These are phyloP conservation scores for Huiozyma naganishii DNA, from an alignment of 805 yeast species.

Conservation along the genomic window DNA sequence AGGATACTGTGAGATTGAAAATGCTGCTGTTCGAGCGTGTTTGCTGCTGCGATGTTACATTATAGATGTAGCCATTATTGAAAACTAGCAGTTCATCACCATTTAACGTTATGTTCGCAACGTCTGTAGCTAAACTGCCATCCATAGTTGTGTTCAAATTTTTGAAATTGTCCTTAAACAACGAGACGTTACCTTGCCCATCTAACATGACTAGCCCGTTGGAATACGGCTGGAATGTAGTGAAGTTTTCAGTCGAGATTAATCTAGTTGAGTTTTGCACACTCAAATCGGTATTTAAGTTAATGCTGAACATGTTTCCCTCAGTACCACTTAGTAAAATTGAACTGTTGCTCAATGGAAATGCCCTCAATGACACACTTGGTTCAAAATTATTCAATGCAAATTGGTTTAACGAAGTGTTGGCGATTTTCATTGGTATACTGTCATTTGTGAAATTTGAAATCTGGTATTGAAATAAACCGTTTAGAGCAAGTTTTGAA, in stretches of 20 bases:
- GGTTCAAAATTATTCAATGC: constrained; percentile 27
- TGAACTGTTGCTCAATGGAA: constrained; percentile 31
- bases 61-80: constrained; percentile 23
- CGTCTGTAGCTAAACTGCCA: neutral
- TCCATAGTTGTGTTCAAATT: neutral
- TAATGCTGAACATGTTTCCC: constrained; percentile 31
- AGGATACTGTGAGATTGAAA: constrained; percentile 15
- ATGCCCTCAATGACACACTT: constrained; percentile 14
- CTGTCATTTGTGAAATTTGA: constrained; percentile 45
- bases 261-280: constrained; percentile 7
- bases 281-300: constrained; percentile 17
- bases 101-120: constrained; percentile 15
- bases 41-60: constrained; percentile 13
- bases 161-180: constrained; percentile 17
- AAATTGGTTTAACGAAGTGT: constrained; percentile 35
- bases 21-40: constrained; percentile 14
- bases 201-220: constrained; percentile 30
- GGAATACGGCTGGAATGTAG: constrained; percentile 10
- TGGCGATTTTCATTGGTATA: constrained; percentile 31
- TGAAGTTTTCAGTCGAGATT: constrained; percentile 11
- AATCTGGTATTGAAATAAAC: constrained; percentile 72
- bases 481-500: constrained; percentile 41
- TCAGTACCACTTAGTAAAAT: constrained; percentile 41
- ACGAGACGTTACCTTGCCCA: constrained; percentile 6
- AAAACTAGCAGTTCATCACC: constrained; percentile 16